Percentiles rank a stretch among this genome's conserved stretches.
Evolutionary conservation across 768 basidiomycete genomes (phyloP).

Genomic region (Phylloporus arenicola): DNA sequence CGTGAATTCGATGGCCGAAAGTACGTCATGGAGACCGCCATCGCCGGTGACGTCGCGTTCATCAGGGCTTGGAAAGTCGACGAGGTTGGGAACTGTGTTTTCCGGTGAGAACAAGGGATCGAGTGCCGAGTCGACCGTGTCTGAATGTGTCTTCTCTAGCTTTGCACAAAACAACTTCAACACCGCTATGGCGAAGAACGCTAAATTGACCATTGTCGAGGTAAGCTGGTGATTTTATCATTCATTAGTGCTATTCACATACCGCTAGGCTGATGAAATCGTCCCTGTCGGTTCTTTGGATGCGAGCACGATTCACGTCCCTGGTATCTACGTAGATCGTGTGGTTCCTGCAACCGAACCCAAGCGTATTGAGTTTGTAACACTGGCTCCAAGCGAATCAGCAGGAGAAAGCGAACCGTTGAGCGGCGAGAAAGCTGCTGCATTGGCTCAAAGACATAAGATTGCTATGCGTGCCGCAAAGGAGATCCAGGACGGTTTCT

Average conservation of each 20-base stretch:
- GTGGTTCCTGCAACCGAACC: slow-evolving; percentile 73
- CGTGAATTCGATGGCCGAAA: slow-evolving; percentile 73
- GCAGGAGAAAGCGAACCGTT: slow-evolving; percentile 21
- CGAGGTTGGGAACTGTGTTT: slow-evolving; percentile 85
- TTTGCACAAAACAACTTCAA: slow-evolving; percentile 88
- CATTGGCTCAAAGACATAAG: slow-evolving; percentile 54
- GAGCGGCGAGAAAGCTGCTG: slow-evolving; percentile 49
- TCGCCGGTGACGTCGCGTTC: slow-evolving; percentile 79
- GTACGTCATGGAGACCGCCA: slow-evolving; percentile 77
- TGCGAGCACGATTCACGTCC: slow-evolving; percentile 76
- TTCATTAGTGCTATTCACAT: not conserved
- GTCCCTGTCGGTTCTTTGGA: slow-evolving; percentile 79
- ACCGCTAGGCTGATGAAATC: slow-evolving; percentile 74
- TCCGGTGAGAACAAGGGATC: slow-evolving; percentile 50
- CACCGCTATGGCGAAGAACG: slow-evolving; percentile 83
- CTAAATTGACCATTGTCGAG: slow-evolving; percentile 87
- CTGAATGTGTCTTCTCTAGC: slow-evolving; percentile 32
- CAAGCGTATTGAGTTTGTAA: slow-evolving; percentile 73
- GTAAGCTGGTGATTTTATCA: slow-evolving; percentile 31
- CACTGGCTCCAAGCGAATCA: slow-evolving; percentile 51
- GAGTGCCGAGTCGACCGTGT: not conserved
- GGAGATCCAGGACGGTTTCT: slow-evolving; percentile 83
- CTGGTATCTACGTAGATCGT: slow-evolving; percentile 84
- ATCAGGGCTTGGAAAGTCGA: slow-evolving; percentile 91
- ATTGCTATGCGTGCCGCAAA: slow-evolving; percentile 85